These are phyloP conservation scores for Polygonum aviculare DNA, from an alignment of 148 eudicot genomes.

Conservation along the genomic window DNA sequence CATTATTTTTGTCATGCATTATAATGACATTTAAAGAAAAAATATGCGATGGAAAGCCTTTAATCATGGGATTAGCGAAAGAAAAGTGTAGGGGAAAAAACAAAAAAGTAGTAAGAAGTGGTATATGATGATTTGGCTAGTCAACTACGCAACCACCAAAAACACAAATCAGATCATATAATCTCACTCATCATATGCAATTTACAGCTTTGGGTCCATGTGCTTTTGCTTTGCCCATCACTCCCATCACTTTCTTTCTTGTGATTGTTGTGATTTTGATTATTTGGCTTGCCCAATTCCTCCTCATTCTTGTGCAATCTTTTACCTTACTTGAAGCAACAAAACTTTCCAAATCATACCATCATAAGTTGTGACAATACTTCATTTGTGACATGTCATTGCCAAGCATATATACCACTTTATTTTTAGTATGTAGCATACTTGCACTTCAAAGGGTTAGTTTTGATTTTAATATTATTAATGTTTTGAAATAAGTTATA, in stretches of 20 bases:
- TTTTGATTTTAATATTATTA: no score
- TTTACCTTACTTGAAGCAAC: slow-evolving; percentile 9
- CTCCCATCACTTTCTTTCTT: neutral
- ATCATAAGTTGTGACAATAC: neutral
- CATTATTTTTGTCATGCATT: no score
- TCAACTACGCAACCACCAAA: slow-evolving; percentile 10
- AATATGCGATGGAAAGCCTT: neutral
- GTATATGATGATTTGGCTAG: neutral
- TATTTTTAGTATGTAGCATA: neutral
- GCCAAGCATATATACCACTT: neutral
- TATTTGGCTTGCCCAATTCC: neutral
- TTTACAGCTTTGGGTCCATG: slow-evolving; percentile 4
- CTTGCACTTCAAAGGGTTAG: no score
- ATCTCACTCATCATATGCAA: neutral
- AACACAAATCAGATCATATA: neutral
- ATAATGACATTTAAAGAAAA: neutral
- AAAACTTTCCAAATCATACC: neutral
- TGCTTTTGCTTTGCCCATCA: slow-evolving; percentile 1
- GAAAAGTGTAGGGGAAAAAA: neutral
- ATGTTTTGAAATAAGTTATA: no score
- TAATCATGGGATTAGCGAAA: neutral
- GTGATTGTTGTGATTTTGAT: neutral
- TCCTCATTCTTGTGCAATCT: neutral
- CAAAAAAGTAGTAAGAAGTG: neutral
- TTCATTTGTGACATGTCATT: neutral